These are phyloP conservation scores for Heteromeles arbutifolia DNA, from an alignment of 306 rosid species.

Conservation along the genomic window DNA sequence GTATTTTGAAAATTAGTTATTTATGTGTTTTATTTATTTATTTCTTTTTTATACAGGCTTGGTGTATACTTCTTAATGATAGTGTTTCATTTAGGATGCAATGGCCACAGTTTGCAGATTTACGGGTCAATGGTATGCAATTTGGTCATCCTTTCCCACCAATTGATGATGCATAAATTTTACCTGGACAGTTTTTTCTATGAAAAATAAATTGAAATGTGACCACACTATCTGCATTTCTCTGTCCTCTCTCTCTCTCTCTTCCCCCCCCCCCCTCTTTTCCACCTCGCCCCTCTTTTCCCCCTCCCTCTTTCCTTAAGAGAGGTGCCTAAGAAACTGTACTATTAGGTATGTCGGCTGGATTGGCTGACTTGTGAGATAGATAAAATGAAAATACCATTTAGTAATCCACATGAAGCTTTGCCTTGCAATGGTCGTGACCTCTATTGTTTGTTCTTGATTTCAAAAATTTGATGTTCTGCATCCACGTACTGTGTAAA, in stretches of 20 bases:
- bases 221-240: neutral
- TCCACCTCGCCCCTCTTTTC: neutral
- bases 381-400: neutral
- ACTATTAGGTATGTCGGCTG: neutral
- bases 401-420: neutral
- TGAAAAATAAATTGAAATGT: neutral
- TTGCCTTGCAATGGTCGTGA: neutral
- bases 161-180: neutral
- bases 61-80: constrained; percentile 98
- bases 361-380: neutral
- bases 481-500: neutral
- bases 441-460: neutral
- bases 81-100: constrained; percentile 98
- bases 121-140: constrained; percentile 73
- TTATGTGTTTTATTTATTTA: neutral
- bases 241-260: neutral
- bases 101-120: constrained; percentile 91
- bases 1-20: neutral
- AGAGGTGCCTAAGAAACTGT: neutral
- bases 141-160: neutral
- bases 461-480: neutral
- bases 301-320: neutral
- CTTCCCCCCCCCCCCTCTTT: neutral
- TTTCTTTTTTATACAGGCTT: constrained; percentile 43
- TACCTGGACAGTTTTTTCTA: neutral